Evolutionary conservation across 495 filamentous ascomycete species (phyloP).

Genomic region (Hypoxylon cercidicola): DNA sequence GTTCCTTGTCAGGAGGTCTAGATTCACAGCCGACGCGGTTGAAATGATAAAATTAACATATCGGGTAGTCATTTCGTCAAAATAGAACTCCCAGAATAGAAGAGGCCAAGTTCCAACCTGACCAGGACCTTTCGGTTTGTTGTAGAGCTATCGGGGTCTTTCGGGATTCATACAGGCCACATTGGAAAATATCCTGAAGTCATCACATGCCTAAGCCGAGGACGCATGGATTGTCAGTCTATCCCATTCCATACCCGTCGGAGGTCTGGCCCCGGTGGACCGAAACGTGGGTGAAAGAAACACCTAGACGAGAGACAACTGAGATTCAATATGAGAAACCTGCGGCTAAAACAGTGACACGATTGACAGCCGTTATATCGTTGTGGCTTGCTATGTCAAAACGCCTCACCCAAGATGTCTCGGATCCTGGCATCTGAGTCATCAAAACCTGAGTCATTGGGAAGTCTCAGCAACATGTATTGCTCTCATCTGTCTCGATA

Average conservation of each 20-base stretch:
- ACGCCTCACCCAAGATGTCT: conserved; percentile 29
- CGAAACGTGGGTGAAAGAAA: conserved; percentile 11
- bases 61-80: too few relatives aligned
- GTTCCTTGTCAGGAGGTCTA: too few relatives aligned
- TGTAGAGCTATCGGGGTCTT: too few relatives aligned
- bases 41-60: too few relatives aligned
- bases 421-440: conserved; percentile 8
- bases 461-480: conserved; percentile 12
- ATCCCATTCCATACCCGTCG: conserved; percentile 13
- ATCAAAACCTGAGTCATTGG: conserved; percentile 6
- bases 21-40: too few relatives aligned
- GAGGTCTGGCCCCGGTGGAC: conserved; percentile 3
- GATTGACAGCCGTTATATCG: conserved; percentile 21
- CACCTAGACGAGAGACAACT: not conserved
- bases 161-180: too few relatives aligned
- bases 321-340: conserved; percentile 14
- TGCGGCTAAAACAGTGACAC: conserved; percentile 27
- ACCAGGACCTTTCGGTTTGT: too few relatives aligned
- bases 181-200: conserved; percentile 6
- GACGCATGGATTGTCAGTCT: conserved; percentile 2
- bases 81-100: too few relatives aligned
- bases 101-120: too few relatives aligned
- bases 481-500: conserved; percentile 14
- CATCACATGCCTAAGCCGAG: conserved; percentile 19
- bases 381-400: conserved; percentile 21